Conservation (phyloP, 176 grass and related monocot species). For the Elaeis guineensis region DNA sequence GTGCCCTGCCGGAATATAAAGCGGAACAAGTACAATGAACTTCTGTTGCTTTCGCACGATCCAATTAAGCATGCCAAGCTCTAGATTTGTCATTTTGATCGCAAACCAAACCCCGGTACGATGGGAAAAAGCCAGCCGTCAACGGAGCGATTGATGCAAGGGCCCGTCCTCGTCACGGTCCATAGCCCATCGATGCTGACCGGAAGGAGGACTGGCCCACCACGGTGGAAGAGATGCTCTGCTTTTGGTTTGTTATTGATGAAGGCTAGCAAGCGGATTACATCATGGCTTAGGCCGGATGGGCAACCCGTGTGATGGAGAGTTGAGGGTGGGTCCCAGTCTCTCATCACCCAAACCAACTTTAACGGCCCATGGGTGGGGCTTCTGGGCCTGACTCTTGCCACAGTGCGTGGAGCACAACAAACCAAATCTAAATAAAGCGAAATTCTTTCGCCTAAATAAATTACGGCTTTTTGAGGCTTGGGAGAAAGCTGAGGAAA, state of each 20-base stretch:
- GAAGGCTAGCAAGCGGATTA: conserved; percentile 17
- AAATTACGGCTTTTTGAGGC: no score
- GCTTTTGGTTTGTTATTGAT: conserved; percentile 9
- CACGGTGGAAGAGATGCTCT: background rate
- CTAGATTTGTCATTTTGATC: no score
- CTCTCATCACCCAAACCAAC: background rate
- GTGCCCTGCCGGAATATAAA: conserved; percentile 22
- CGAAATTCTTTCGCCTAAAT: no score
- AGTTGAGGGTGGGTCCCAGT: conserved; percentile 11
- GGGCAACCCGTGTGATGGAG: background rate
- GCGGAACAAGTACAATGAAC: conserved; percentile 29
- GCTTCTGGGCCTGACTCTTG: no score
- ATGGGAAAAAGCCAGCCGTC: background rate
- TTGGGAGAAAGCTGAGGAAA: no score
- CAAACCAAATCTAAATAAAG: no score
- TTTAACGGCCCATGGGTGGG: background rate
- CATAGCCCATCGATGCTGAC: background rate
- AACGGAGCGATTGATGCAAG: background rate
- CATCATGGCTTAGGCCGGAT: conserved; percentile 13
- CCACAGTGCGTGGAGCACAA: no score
- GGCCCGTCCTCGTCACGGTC: no score
- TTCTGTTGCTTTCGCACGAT: background rate
- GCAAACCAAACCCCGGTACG: no score
- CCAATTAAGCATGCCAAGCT: no score
- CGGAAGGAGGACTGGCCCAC: background rate